Evolutionary conservation across 2,329 filamentous ascomycete species (phyloP), one percentile per base, ranked within the genome.

Genomic region (Microsporum ferrugineum): DNA sequence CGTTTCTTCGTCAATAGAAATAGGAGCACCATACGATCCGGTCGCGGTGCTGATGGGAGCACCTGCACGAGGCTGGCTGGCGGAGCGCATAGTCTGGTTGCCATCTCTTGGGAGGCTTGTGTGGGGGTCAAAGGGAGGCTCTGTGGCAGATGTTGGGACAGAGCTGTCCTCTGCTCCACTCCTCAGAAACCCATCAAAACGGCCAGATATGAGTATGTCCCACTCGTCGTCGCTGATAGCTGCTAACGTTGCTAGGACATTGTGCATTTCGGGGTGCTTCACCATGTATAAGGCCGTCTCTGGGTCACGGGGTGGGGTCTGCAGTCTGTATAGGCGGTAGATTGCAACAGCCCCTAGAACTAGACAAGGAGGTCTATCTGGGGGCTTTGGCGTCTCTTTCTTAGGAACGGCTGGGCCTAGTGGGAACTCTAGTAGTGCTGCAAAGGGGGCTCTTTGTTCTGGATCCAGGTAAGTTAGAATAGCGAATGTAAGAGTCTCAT

Each of bases 101-200:
- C 41, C 43, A 60, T 61, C 58, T 17, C 53, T 55, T 41, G 36
- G 38, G 10, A 70, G 70, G 6, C 70, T 71, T 43, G 67, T 70
- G 27, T 71, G 71, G 34, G 72, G 70, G 58, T 69, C 72, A 12
- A 53, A 34, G 3, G 64, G 61, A 60, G 66, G 64, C 12, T 67
- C 68, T 14, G 68, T 60, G 51, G 66, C 61, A 57, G 67, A 60
- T 5, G 67, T 62, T 47, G 66, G 62, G 5, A 67, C 64, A 4
- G 75, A 68, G 7, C 69, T 55, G 55, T 82, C 78, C 65, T 96
- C 91, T 5, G 89, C 90, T 27, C 92, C 92, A 51, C 90, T 95
- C 84, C 92, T 95, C 23, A 96, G 80, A 75, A 97, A 97, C 2
- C 92, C 92, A 70, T 96, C 91, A 68, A 97, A 97, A 33, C 92